phyloP scores from a whole-genome alignment of 805 yeast species.

The Barnettozyma botsteinii region DNA sequence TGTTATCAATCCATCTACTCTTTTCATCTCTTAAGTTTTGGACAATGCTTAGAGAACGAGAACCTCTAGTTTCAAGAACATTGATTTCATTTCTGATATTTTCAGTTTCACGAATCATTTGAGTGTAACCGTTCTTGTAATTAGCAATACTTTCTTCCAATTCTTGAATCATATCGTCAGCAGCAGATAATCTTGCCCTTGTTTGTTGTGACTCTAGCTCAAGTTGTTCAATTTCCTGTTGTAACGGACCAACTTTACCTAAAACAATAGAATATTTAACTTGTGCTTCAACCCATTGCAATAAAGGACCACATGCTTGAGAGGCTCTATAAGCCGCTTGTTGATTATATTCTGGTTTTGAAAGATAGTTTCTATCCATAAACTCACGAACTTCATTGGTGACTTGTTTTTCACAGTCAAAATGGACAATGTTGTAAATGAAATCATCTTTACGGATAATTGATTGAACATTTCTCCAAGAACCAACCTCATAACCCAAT shows the following conservation, averaged over 20 bases:
- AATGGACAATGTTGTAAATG: conserved; percentile 73
- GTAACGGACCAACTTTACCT: conserved; percentile 67
- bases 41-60: conserved; percentile 55
- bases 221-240: conserved; percentile 53
- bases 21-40: conserved; percentile 63
- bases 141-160: conserved; percentile 60
- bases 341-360: conserved; percentile 58
- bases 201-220: conserved; percentile 59
- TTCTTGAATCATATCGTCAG: conserved; percentile 76
- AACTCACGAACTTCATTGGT: conserved; percentile 43
- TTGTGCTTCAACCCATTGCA: conserved; percentile 89
- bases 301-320: conserved; percentile 89
- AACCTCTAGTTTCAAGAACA: conserved; percentile 52
- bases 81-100: conserved; percentile 65
- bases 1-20: conserved; percentile 63
- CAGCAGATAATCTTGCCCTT: conserved; percentile 63
- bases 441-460: conserved; percentile 85
- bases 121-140: conserved; percentile 65
- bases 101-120: conserved; percentile 74
- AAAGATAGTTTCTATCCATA: conserved; percentile 57
- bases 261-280: conserved; percentile 67
- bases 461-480: conserved; percentile 81
- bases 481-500: conserved; percentile 58
- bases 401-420: conserved; percentile 57
- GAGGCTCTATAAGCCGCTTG: conserved; percentile 83